Percentiles rank a stretch among this genome's conserved stretches.
Evolutionary conservation across 1,284 basidiomycete species (phyloP).

Genomic region (Pseudozyma tsukubaensis): DNA sequence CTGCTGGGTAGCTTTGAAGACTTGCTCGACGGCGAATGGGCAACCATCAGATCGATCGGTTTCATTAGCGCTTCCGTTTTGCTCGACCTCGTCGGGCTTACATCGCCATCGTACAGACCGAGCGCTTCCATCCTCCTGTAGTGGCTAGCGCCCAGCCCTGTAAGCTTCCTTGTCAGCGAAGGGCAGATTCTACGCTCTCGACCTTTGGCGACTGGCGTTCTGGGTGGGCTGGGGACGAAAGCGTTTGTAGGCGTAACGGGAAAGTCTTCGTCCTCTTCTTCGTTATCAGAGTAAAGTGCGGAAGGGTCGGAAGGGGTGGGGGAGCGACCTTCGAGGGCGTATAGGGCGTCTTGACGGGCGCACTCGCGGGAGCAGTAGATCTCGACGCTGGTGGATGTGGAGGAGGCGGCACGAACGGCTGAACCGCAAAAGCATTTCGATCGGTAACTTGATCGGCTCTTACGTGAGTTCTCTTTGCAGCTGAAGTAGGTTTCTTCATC

Average conservation of each 20-base stretch:
- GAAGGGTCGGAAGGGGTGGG: constrained; percentile 10
- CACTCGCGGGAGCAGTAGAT: constrained; percentile 42
- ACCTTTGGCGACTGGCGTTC: constrained; percentile 20
- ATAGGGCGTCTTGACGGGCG: constrained; percentile 31
- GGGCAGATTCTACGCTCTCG: constrained; percentile 1
- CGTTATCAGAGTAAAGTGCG: constrained; percentile 21
- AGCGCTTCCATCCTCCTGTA: constrained; percentile 40
- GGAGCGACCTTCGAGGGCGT: constrained; percentile 35
- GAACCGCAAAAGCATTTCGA: constrained; percentile 32
- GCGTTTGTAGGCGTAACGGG: constrained; percentile 40
- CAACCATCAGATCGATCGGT: constrained; percentile 29
- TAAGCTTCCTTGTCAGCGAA: constrained; percentile 13
- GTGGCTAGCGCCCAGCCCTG: constrained; percentile 27
- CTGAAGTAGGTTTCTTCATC: constrained; percentile 21
- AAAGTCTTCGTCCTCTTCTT: constrained; percentile 37
- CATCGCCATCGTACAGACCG: constrained; percentile 32
- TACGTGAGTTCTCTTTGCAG: constrained; percentile 13
- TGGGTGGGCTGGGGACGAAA: constrained; percentile 22
- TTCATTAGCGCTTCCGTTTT: constrained; percentile 12
- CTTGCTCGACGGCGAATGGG: constrained; percentile 24
- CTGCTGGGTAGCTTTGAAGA: not conserved
- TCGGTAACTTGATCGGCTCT: not conserved
- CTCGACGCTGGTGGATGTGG: constrained; percentile 10
- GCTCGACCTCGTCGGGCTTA: constrained; percentile 18
- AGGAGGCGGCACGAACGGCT: constrained; percentile 9